These are phyloP conservation scores for Pinus taeda DNA, from an alignment of 75 land plant species.

Conservation along the genomic window DNA sequence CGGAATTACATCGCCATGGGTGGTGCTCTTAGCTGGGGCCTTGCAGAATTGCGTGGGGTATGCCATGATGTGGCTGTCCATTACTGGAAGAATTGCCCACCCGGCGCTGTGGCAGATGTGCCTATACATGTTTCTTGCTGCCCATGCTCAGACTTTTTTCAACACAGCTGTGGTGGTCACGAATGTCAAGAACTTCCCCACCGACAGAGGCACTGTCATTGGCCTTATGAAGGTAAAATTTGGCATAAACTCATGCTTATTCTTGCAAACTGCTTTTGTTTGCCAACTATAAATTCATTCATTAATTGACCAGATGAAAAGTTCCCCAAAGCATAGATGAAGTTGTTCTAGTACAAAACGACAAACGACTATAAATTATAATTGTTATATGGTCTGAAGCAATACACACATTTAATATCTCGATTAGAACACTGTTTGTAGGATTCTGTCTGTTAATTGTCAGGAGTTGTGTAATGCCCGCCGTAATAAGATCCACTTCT, in stretches of 20 bases:
- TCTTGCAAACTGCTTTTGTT: not conserved
- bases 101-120: conserved; percentile 63
- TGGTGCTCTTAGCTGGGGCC: conserved; percentile 59
- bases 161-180: conserved; percentile 81
- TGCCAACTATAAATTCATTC: too few relatives aligned
- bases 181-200: conserved; percentile 73
- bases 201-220: conserved; percentile 70
- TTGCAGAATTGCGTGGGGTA: conserved; percentile 66
- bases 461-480: not conserved
- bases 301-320: too few relatives aligned
- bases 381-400: too few relatives aligned
- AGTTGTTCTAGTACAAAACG: too few relatives aligned
- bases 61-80: conserved; percentile 66
- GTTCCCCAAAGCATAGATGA: too few relatives aligned
- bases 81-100: conserved; percentile 28
- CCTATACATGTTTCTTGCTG: conserved; percentile 70
- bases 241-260: not conserved
- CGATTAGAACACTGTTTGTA: not conserved
- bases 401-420: too few relatives aligned
- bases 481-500: not conserved
- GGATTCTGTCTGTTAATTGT: not conserved
- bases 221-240: conserved; percentile 82
- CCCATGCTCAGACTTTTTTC: conserved; percentile 79
- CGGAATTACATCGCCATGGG: conserved; percentile 43
- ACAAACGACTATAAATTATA: too few relatives aligned